These are phyloP conservation scores for Claviceps pazoutovae DNA, from an alignment of 2,329 filamentous ascomycete species.

Conservation along the genomic window DNA sequence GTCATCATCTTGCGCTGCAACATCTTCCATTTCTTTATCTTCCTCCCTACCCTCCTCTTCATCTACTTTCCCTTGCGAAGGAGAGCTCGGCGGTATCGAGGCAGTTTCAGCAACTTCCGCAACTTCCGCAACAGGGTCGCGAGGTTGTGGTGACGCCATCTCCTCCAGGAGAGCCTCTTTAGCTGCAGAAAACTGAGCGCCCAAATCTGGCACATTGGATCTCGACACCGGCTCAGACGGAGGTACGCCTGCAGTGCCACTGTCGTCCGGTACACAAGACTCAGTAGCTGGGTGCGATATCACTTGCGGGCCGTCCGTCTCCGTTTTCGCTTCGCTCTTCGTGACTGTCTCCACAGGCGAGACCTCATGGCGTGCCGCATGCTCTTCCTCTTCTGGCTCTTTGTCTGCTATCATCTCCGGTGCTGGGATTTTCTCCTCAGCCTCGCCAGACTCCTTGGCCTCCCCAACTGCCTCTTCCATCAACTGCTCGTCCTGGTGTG, in stretches of 20 bases:
- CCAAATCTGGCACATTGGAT: neutral
- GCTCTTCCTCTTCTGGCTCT: neutral
- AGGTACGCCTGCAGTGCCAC: neutral
- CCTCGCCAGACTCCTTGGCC: neutral
- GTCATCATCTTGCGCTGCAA: constrained; percentile 25
- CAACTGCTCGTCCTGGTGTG: neutral
- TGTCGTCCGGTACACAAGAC: neutral
- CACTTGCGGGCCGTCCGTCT: constrained; percentile 17
- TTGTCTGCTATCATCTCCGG: neutral
- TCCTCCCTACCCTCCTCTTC: neutral
- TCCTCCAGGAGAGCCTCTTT: neutral
- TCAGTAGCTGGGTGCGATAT: constrained; percentile 1
- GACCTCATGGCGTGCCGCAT: neutral
- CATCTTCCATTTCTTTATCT: neutral
- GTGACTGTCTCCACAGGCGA: constrained; percentile 8
- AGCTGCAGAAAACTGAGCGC: neutral
- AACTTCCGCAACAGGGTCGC: neutral
- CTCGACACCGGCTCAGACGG: constrained; percentile 3
- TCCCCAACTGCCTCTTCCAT: neutral
- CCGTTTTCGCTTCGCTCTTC: constrained; percentile 30
- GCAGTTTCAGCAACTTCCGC: constrained; percentile 16
- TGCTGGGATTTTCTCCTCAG: neutral
- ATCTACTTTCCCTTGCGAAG: constrained; percentile 22
- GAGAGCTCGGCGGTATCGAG: constrained; percentile 29
- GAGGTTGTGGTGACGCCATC: neutral